Conservation (phyloP, 1,284 basidiomycete species). For the Rhodotorula sp. region DNA sequence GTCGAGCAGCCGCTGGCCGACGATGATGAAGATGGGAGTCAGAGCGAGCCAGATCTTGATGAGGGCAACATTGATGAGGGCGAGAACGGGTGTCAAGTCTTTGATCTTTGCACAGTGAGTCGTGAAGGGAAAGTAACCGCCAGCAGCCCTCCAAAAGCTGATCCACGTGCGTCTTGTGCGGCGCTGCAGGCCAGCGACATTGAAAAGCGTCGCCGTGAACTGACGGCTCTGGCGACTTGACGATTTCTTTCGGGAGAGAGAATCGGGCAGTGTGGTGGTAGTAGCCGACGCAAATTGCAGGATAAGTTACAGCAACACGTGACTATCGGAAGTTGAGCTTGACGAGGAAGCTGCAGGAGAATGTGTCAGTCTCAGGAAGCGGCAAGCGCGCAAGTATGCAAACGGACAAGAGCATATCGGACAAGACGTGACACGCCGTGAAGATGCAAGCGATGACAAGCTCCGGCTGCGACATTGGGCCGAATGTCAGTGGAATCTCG, state of each 20-base stretch:
- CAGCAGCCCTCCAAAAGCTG: too few relatives aligned
- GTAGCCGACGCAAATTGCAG: not conserved
- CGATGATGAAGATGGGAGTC: not conserved
- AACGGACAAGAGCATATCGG: constrained; percentile 56
- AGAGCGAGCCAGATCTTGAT: not conserved
- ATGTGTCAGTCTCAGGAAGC: not conserved
- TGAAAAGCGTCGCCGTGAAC: too few relatives aligned
- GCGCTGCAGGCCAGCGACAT: too few relatives aligned
- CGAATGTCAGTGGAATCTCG: too few relatives aligned
- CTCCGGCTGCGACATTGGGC: constrained; percentile 40
- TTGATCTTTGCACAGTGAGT: constrained; percentile 11
- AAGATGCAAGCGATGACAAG: constrained; percentile 51
- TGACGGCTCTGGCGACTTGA: too few relatives aligned
- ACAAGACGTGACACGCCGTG: constrained; percentile 57
- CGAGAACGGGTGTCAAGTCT: constrained; percentile 16
- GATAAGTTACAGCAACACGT: not conserved
- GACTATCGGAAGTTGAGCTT: constrained; percentile 40
- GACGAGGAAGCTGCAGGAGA: constrained; percentile 33
- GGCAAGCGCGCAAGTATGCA: too few relatives aligned
- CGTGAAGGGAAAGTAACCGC: too few relatives aligned
- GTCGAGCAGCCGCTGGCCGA: not conserved
- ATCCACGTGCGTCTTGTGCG: too few relatives aligned
- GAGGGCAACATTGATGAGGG: not conserved
- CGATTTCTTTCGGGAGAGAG: too few relatives aligned
- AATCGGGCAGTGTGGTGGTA: too few relatives aligned